Evolutionary conservation across 345 rosid species (phyloP), one percentile per base, ranked within the genome.

Genomic region (Murraya paniculata): DNA sequence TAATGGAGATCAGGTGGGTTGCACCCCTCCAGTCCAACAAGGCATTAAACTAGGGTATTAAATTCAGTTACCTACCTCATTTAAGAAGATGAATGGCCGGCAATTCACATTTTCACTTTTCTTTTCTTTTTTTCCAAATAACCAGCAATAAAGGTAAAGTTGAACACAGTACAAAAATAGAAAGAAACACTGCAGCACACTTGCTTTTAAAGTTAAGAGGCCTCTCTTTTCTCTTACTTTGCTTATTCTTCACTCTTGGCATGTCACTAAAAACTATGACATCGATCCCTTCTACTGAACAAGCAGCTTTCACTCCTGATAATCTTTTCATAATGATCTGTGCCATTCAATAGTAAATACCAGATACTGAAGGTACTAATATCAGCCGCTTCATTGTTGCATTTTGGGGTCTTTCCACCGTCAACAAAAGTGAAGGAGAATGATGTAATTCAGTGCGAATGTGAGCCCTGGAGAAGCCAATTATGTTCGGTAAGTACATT

Each of bases 241-340:
- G 87, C 93, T 88, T 91, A 80, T 39, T 67, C 75, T 76, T 78
- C 88, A 91, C 93, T 88, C 95, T 65, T 73, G 82, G 91, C 83
- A 89, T 87, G 86, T 73, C 77, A 77, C 82, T 70, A 62, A 66
- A 76, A 55, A n/a, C 80, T 65, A 61, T 22, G 73, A 18, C 57
- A 79, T 73, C 38, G 77, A 55, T 56, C 72, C 74, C 86, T 78
- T 81, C 59, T 72, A 74, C 81, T 77, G 67, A 81, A 70, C 73
- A 70, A 74, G 76, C 75, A 84, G 66, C 73, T 76, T 27, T 61
- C 71, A 30, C 80, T 76, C 70, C 68, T 59, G 75, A 79, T 45
- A 45, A 45, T 79, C 22, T 79, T 75, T 75, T 36, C 25, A 2
- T 35, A 22, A 7, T 73, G 66, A 13, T 24, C 22, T 14, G 14